Percentiles rank a stretch among this genome's conserved stretches.
Conservation (phyloP, 148 eudicot species). For the Diospyros lotus region DNA sequence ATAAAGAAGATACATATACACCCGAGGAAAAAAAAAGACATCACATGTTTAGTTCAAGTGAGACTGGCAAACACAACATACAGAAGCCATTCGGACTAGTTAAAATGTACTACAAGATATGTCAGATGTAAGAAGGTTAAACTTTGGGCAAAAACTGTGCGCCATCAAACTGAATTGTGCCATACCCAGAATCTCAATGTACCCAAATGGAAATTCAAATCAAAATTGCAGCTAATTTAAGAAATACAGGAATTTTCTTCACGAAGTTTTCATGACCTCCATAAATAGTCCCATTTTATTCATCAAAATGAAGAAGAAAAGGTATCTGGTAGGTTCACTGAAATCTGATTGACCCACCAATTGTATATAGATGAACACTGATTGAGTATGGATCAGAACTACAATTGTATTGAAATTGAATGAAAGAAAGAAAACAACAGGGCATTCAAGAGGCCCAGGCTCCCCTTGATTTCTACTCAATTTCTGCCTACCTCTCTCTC, state of each 20-base stretch:
- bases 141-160: not conserved
- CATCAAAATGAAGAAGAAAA: too few relatives aligned
- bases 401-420: too few relatives aligned
- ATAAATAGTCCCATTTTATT: too few relatives aligned
- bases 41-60: not conserved
- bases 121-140: not conserved
- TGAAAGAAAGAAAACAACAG: too few relatives aligned
- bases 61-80: not conserved
- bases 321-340: too few relatives aligned
- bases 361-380: too few relatives aligned
- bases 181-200: not conserved
- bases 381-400: too few relatives aligned
- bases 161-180: not conserved
- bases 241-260: not conserved
- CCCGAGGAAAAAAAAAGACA: not conserved
- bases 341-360: too few relatives aligned
- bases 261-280: not conserved
- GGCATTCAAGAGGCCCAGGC: too few relatives aligned
- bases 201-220: not conserved
- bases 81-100: constrained; percentile 3
- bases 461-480: too few relatives aligned
- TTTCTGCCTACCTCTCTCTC: too few relatives aligned
- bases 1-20: not conserved
- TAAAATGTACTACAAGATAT: not conserved
- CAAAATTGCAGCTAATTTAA: constrained; percentile 2